phyloP scores from a whole-genome alignment of 805 yeast species.

The Candida mattraensis region DNA sequence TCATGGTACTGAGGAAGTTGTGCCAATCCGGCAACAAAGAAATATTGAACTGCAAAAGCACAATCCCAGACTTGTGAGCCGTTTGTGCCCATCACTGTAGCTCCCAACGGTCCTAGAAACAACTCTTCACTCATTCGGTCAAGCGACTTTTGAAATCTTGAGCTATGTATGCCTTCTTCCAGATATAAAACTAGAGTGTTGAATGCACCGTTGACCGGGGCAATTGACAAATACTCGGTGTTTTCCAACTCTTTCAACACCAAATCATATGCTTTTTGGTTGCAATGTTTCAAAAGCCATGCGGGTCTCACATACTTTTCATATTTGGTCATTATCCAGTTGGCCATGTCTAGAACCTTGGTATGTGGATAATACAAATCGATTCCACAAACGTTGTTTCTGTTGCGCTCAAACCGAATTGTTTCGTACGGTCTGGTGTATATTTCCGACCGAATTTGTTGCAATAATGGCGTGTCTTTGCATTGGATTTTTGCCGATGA shows the following conservation, averaged over 20 bases:
- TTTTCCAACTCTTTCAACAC: slow-evolving; percentile 73
- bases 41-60: slow-evolving; percentile 85
- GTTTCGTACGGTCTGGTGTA: slow-evolving; percentile 61
- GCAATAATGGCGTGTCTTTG: slow-evolving; percentile 61
- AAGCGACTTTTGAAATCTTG: slow-evolving; percentile 52
- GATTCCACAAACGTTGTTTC: slow-evolving; percentile 86
- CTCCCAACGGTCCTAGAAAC: slow-evolving; percentile 86
- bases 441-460: slow-evolving; percentile 74
- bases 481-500: slow-evolving; percentile 57
- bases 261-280: slow-evolving; percentile 55
- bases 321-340: slow-evolving; percentile 58
- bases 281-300: slow-evolving; percentile 60
- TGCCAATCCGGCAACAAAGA: slow-evolving; percentile 76
- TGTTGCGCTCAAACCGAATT: slow-evolving; percentile 67
- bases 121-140: slow-evolving; percentile 71
- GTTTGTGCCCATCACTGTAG: slow-evolving; percentile 94
- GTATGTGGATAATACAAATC: slow-evolving; percentile 96
- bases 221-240: slow-evolving; percentile 81
- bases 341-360: slow-evolving; percentile 56
- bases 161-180: slow-evolving; percentile 71
- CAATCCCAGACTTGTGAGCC: slow-evolving; percentile 98
- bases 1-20: slow-evolving; percentile 64
- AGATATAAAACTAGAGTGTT: slow-evolving; percentile 67
- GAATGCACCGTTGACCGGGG: slow-evolving; percentile 91
- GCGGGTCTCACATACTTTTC: slow-evolving; percentile 74